Evolutionary conservation across 129 eudicot species (phyloP).

Genomic region (Centaurea solstitialis): DNA sequence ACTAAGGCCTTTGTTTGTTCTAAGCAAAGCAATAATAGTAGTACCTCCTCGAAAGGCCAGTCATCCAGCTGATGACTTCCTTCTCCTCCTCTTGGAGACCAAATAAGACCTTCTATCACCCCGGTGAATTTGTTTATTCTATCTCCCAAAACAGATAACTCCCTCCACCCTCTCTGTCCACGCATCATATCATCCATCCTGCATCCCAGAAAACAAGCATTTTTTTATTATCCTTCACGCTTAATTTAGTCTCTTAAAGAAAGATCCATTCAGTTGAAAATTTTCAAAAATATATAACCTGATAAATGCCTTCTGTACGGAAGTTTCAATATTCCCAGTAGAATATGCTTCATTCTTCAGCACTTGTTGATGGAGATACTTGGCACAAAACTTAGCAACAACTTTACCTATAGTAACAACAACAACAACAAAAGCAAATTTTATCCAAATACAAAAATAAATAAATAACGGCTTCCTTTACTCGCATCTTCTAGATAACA

Average conservation of each 20-base stretch:
- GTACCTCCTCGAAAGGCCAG: conserved; percentile 96
- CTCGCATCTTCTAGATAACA: not conserved
- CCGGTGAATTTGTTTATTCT: conserved; percentile 84
- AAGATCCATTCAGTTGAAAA: not conserved
- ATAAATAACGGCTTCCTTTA: not conserved
- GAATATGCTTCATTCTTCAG: conserved; percentile 87
- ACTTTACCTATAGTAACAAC: conserved; percentile 74
- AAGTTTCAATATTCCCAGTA: conserved; percentile 78
- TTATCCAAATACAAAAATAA: not conserved
- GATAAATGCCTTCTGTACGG: conserved; percentile 82
- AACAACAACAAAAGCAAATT: not conserved
- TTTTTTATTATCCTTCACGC: not conserved
- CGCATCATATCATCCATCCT: conserved; percentile 99
- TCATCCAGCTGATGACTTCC: conserved; percentile 70
- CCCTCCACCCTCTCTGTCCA: conserved; percentile 99
- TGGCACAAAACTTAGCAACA: conserved; percentile 97
- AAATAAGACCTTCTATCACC: conserved; percentile 81
- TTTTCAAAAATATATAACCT: conserved; percentile 49
- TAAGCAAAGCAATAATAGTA: not conserved
- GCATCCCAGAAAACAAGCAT: conserved; percentile 13
- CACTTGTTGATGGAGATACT: conserved; percentile 95
- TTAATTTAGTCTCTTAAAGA: not conserved
- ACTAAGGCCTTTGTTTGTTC: not conserved
- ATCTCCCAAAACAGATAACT: conserved; percentile 87
- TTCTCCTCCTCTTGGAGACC: conserved; percentile 90